These are phyloP conservation scores for Neolentinus lepideus DNA, from an alignment of 1,284 basidiomycete genomes.

Conservation along the genomic window DNA sequence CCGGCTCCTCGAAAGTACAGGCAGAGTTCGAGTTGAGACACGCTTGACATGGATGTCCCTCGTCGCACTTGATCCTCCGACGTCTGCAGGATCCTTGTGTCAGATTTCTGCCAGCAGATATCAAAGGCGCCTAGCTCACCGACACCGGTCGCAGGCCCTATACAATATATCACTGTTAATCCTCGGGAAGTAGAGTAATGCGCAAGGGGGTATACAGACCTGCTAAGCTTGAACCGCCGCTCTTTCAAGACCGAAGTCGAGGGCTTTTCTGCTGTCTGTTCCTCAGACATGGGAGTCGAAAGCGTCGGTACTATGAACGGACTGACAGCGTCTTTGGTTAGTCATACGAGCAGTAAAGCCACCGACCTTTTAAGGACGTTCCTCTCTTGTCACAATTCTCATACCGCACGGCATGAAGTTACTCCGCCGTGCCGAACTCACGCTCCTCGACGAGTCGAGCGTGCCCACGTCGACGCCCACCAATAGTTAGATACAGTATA, in stretches of 20 bases:
- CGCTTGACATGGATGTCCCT: conserved; percentile 79
- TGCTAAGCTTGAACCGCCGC: conserved; percentile 76
- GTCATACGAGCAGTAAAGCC: conserved; percentile 1
- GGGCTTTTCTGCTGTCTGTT: conserved; percentile 5
- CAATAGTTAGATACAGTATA: neutral
- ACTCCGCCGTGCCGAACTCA: neutral
- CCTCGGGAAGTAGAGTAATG: neutral
- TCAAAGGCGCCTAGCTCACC: conserved; percentile 39
- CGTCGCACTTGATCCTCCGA: conserved; percentile 76
- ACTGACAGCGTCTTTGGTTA: neutral
- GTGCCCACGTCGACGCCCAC: neutral
- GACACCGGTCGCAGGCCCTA: conserved; percentile 81
- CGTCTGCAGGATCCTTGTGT: conserved; percentile 37
- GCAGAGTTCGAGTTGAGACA: conserved; percentile 70
- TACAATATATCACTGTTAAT: conserved; percentile 9
- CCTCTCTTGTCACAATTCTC: neutral
- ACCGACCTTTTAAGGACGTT: conserved; percentile 1
- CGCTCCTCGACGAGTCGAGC: neutral
- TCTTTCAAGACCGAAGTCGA: conserved; percentile 52
- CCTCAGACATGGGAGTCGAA: conserved; percentile 2
- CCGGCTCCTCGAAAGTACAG: conserved; percentile 79
- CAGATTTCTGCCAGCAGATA: conserved; percentile 1
- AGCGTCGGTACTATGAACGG: neutral
- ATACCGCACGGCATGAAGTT: neutral
- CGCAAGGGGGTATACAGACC: conserved; percentile 35